These are phyloP conservation scores for Coemansia asiatica DNA, from an alignment of 192 early-diverging fungal species.

Conservation along the genomic window DNA sequence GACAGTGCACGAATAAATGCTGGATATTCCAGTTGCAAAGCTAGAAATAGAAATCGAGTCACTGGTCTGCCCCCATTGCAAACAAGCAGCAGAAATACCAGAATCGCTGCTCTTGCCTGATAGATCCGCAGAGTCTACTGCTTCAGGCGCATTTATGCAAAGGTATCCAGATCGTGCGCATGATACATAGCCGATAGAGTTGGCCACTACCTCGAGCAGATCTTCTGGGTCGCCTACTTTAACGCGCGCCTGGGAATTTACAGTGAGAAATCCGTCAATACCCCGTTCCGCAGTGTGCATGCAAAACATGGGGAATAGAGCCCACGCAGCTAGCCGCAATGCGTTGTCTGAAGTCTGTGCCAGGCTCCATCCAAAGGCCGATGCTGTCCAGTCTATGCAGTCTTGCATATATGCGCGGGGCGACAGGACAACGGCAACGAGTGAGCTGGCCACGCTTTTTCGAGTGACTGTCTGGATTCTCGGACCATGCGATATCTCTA, in stretches of 20 bases:
- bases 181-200: constrained; percentile 30
- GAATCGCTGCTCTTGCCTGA: background rate
- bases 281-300: constrained; percentile 2
- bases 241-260: constrained; percentile 21
- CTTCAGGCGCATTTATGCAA: background rate
- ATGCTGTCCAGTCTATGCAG: constrained; percentile 21
- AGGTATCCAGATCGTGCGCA: constrained; percentile 46
- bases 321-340: constrained; percentile 36
- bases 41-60: background rate
- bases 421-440: constrained; percentile 12
- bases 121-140: background rate
- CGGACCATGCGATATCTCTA: background rate
- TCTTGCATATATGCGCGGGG: constrained; percentile 14
- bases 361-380: constrained; percentile 23
- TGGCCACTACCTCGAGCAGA: constrained; percentile 37
- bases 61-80: background rate
- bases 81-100: background rate
- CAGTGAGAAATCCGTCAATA: constrained; percentile 14
- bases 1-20: background rate
- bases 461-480: constrained; percentile 1
- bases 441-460: constrained; percentile 10
- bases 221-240: constrained; percentile 34
- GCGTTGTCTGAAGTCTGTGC: constrained; percentile 14
- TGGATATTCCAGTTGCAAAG: background rate
- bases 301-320: constrained; percentile 40